Base-by-base conservation (phyloP, 345 rosid genomes). In the Turnera subulata region DNA sequence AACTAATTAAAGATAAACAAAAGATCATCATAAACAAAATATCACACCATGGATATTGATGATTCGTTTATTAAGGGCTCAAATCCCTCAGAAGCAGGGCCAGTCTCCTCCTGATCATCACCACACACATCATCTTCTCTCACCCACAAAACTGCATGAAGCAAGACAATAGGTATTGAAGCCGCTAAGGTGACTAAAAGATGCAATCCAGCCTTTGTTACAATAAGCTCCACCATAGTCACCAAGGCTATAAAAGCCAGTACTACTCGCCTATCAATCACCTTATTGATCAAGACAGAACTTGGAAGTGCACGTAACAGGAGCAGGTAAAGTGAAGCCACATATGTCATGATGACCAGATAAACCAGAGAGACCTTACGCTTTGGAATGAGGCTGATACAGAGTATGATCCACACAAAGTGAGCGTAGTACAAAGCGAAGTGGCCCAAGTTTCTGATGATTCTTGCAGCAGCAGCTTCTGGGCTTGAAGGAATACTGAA, bases 91-190 rank as follows among this genome's bases (percentile, higher is more conserved):
- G 61, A 45, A 37, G 19, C 47, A 55, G 38, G 2, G 49, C 72
- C 24, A 3, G 35, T 29, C 35, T 54, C 53, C 1, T 38, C 32
- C 6, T 18, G 6, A 0, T 22, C 40, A 17, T 18, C 22, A 38
- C 4, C 6, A 2, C 17, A 42, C 53, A 46, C 56, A 19, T 67
- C 72, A 22, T 51, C 55, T 16, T 58, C 69, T 17, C 22, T 67
- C 8, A 64, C 50, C 73, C 73, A 63, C 35, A 68, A 22, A 57
- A 60, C 63, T 9, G 73, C 70, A 11, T 73, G 78, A 44, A 64
- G 58, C 53, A 68, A 20, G 16, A 73, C 53, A 17, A 73, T 18
- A 0, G 78, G 78, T 0, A 18, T 7, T 11, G 73, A 33, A 1
- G 53, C 71, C 5, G 56, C 71, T 6, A 68, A 11, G 17, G 78